A percentile compares a stretch with the other conserved stretches of the same genome.
Conservation (phyloP, 768 basidiomycete genomes). For the Agrocybe praecox region DNA sequence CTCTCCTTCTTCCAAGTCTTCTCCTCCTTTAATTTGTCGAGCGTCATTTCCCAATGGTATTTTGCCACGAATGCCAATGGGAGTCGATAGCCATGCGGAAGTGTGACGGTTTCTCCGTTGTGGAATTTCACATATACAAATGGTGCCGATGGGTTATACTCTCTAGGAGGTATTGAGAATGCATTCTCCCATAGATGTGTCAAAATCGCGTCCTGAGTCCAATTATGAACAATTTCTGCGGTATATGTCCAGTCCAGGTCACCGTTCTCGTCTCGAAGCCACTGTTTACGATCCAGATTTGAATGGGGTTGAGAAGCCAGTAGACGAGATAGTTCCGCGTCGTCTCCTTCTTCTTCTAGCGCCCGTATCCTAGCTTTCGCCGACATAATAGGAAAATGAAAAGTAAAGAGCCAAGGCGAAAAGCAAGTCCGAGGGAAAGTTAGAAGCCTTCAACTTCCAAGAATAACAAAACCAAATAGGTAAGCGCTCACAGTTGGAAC, state of each 20-base stretch:
- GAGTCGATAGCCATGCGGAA: slow-evolving; percentile 42
- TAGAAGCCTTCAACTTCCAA: background rate
- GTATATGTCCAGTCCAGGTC: slow-evolving; percentile 26
- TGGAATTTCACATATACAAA: slow-evolving; percentile 17
- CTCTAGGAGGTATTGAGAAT: slow-evolving; percentile 22
- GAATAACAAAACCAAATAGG: background rate
- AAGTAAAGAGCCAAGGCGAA: background rate
- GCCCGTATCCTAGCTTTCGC: slow-evolving; percentile 10
- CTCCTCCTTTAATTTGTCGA: slow-evolving; percentile 23
- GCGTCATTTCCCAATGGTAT: slow-evolving; percentile 42
- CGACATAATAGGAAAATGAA: slow-evolving; percentile 5
- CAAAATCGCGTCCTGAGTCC: slow-evolving; percentile 18
- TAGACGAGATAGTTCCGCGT: slow-evolving; percentile 12
- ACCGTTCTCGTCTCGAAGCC: slow-evolving; percentile 13
- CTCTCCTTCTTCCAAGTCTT: slow-evolving; percentile 34
- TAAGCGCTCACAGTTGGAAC: background rate
- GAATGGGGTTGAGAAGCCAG: slow-evolving; percentile 3
- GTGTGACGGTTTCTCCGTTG: slow-evolving; percentile 19
- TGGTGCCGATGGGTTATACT: slow-evolving; percentile 18
- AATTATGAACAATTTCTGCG: slow-evolving; percentile 10
- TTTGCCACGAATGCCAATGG: slow-evolving; percentile 47
- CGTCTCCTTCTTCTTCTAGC: slow-evolving; percentile 11
- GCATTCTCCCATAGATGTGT: slow-evolving; percentile 15
- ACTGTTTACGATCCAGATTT: slow-evolving; percentile 10
- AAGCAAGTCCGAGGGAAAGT: background rate